Evolutionary conservation across 805 yeast species (phyloP), one percentile per base, ranked within the genome.

Genomic region (Komagataella pastoris): DNA sequence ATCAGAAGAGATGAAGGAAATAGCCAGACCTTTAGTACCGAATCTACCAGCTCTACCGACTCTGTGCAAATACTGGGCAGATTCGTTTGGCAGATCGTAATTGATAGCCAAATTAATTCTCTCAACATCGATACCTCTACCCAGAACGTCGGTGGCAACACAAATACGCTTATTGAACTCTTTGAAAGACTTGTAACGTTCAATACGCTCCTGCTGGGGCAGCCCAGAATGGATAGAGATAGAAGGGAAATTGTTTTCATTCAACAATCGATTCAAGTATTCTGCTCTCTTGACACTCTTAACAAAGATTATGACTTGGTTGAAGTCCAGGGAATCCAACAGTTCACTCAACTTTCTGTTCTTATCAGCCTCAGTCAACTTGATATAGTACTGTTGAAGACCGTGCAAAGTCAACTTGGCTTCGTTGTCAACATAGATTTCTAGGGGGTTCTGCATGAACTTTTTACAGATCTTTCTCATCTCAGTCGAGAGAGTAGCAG

Each of bases 41-140:
- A 91, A 91, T 80, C 99, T 90, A 74, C 99, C 99, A 60, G 99
- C 99, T 81, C 99, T 89, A 66, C 99, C 99, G 57, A 91, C 99
- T 76, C 99, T 88, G 77, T 91, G 99, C 68, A 91, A 80, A 73
- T 93, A 91, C 72, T 93, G 97, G 71, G 91, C 98, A 57, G 98
- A 96, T 74, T 90, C 97, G 58, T 71, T 76, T 61, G 99, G 97
- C 76, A 91, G 75, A 72, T 91, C 99, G 72, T 91, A 91, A 77
- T 91, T 93, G 76, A 91, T 89, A 56, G 99, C 99, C 69, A 91
- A 74, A 74, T 91, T 91, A 73, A 91, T 91, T 75, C 99, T 88
- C 79, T 91, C 99, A 60, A 91, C 91, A 80, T 91, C 99, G 64
- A 91, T 93, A 77, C 99, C 99, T 79, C 99, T 89, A 66, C 99